Conservation (phyloP, 768 basidiomycete species). For the Hysterangium stoloniferum region DNA sequence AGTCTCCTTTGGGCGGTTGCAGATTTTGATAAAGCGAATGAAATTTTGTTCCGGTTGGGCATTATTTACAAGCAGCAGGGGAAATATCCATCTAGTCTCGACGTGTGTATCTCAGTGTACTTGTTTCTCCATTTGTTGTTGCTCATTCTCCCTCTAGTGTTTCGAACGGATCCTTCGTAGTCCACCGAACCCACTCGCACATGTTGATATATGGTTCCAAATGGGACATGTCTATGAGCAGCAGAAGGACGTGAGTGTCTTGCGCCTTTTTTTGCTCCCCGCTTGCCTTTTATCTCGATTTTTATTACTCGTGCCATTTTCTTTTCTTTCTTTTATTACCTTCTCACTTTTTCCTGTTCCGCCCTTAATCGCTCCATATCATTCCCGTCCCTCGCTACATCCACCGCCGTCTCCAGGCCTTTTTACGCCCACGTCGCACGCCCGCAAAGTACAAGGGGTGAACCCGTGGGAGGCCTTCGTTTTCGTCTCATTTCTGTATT, state of each 20-base stretch:
- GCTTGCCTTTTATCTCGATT: not conserved
- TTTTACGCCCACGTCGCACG: too few relatives aligned
- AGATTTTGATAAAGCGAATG: slow-evolving; percentile 98
- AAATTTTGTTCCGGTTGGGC: slow-evolving; percentile 94
- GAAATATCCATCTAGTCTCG: slow-evolving; percentile 81
- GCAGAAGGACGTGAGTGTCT: slow-evolving; percentile 78
- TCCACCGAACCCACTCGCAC: slow-evolving; percentile 91
- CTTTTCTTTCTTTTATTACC: slow-evolving; percentile 9
- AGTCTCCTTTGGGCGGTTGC: not conserved
- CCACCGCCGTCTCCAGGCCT: too few relatives aligned
- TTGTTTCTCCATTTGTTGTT: not conserved
- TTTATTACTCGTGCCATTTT: slow-evolving; percentile 11
- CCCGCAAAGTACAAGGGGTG: too few relatives aligned
- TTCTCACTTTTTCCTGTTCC: not conserved
- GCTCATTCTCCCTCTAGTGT: slow-evolving; percentile 35
- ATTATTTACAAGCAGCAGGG: slow-evolving; percentile 99
- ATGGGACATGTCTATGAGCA: slow-evolving; percentile 98
- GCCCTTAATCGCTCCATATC: too few relatives aligned
- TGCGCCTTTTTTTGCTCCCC: not conserved
- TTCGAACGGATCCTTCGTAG: slow-evolving; percentile 96
- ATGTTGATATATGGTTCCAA: slow-evolving; percentile 99
- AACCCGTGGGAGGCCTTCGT: too few relatives aligned
- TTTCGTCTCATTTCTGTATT: not conserved
- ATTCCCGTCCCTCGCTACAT: too few relatives aligned
- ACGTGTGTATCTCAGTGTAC: slow-evolving; percentile 26